phyloP scores from a whole-genome alignment of 2,329 filamentous ascomycete genomes.

The Nigrograna mackinnonii region DNA sequence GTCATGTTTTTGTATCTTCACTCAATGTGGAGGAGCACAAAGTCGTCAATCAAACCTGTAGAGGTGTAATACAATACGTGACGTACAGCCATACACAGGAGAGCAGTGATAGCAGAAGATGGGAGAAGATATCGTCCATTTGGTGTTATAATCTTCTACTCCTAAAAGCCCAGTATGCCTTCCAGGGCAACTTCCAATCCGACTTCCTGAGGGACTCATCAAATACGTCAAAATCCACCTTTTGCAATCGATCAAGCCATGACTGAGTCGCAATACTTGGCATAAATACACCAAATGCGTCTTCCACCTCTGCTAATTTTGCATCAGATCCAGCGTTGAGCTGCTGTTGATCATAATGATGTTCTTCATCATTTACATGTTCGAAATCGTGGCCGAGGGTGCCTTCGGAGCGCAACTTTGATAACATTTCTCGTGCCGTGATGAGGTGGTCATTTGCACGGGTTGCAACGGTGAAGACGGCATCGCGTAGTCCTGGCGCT shows the following conservation, averaged over 20 bases:
- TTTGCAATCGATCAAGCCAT: conserved; percentile 79
- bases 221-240: conserved; percentile 82
- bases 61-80: too few relatives aligned
- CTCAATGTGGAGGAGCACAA: too few relatives aligned
- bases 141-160: conserved; percentile 52
- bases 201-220: conserved; percentile 63
- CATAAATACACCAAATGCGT: conserved; percentile 78
- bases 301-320: conserved; percentile 59
- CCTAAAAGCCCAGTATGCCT: conserved; percentile 65
- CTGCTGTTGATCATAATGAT: conserved; percentile 51
- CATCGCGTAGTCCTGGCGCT: conserved; percentile 83
- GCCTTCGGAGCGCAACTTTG: conserved; percentile 73
- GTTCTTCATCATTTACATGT: conserved; percentile 76
- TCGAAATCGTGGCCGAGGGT: conserved; percentile 87
- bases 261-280: conserved; percentile 77
- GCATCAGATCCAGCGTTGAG: conserved; percentile 36
- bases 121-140: too few relatives aligned
- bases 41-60: too few relatives aligned
- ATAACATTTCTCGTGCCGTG: conserved; percentile 89
- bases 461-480: conserved; percentile 89
- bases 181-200: conserved; percentile 88
- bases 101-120: too few relatives aligned
- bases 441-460: conserved; percentile 95
- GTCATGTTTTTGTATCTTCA: too few relatives aligned
- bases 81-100: too few relatives aligned